Conservation (phyloP, 1,139 yeast species). For the Geotrichum histeridarum region DNA sequence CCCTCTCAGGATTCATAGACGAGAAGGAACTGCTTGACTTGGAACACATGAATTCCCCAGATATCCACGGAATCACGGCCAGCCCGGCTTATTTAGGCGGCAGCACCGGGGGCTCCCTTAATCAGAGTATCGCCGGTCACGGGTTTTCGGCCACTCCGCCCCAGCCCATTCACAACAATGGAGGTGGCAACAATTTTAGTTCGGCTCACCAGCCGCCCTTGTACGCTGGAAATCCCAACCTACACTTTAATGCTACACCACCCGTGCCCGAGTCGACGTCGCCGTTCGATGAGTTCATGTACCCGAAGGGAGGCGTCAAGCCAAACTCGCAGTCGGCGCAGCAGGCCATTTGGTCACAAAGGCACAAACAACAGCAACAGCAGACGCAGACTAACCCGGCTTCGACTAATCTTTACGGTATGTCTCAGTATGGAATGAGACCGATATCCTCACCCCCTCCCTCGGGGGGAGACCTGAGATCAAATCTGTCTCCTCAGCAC, state of each 20-base stretch:
- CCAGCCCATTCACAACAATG: slow-evolving; percentile 4
- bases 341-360: slow-evolving; percentile 19
- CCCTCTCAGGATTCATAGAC: slow-evolving; percentile 30
- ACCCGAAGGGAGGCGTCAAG: slow-evolving; percentile 13
- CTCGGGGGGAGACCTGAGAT: slow-evolving; percentile 14
- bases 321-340: slow-evolving; percentile 7
- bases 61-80: slow-evolving; percentile 11
- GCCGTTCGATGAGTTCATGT: slow-evolving; percentile 33
- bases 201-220: neutral
- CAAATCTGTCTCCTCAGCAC: slow-evolving; percentile 18
- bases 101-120: neutral
- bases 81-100: neutral
- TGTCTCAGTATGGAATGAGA: slow-evolving; percentile 18
- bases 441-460: slow-evolving; percentile 12
- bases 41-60: slow-evolving; percentile 27
- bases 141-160: slow-evolving; percentile 10
- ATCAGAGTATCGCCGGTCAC: neutral
- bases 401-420: slow-evolving; percentile 2
- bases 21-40: slow-evolving; percentile 33
- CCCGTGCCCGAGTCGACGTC: slow-evolving; percentile 32
- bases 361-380: slow-evolving; percentile 13
- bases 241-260: slow-evolving; percentile 27
- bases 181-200: slow-evolving; percentile 7
- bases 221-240: neutral
- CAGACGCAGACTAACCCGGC: slow-evolving; percentile 6